Conservation (phyloP, 2,329 filamentous ascomycete genomes). For the Leptographium flavum region DNA sequence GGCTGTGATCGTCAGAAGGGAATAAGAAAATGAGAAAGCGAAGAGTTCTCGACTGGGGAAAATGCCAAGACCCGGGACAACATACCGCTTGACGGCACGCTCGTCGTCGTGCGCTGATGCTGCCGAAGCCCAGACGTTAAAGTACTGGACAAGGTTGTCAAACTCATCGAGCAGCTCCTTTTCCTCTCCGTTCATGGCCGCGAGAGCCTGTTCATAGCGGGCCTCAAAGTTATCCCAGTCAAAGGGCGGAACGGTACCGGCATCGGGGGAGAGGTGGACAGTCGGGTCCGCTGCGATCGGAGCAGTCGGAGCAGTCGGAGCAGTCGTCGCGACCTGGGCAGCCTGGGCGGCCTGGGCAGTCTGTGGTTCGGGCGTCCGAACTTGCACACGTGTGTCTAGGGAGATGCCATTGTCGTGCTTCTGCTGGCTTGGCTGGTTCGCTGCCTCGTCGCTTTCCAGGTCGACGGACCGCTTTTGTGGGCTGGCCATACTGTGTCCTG, state of each 20-base stretch:
- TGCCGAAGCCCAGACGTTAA: slow-evolving; percentile 63
- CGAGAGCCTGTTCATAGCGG: slow-evolving; percentile 53
- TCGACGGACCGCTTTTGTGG: too few species aligned
- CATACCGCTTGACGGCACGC: slow-evolving; percentile 61
- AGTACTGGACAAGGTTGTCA: slow-evolving; percentile 58
- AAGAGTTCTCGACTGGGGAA: not conserved
- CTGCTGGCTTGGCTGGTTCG: too few species aligned
- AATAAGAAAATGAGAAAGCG: not conserved
- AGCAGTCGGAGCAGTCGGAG: slow-evolving; percentile 19
- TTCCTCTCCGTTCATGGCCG: slow-evolving; percentile 49
- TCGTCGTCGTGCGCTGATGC: slow-evolving; percentile 60
- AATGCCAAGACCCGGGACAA: not conserved
- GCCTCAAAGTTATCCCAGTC: slow-evolving; percentile 67
- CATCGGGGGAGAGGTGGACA: slow-evolving; percentile 27
- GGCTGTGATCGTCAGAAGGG: slow-evolving; percentile 25
- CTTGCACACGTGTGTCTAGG: slow-evolving; percentile 8
- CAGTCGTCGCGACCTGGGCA: slow-evolving; percentile 7
- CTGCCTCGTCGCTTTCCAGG: too few species aligned
- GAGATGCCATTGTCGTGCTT: too few species aligned
- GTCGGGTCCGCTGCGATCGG: too few species aligned
- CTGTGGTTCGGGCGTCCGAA: slow-evolving; percentile 24
- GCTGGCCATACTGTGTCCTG: too few species aligned
- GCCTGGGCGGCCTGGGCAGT: slow-evolving; percentile 2
- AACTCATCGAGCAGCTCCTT: slow-evolving; percentile 53
- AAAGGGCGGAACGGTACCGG: slow-evolving; percentile 39